phyloP scores from a whole-genome alignment of 2,329 filamentous ascomycete species.

The Emmonsiellopsis sp. region DNA sequence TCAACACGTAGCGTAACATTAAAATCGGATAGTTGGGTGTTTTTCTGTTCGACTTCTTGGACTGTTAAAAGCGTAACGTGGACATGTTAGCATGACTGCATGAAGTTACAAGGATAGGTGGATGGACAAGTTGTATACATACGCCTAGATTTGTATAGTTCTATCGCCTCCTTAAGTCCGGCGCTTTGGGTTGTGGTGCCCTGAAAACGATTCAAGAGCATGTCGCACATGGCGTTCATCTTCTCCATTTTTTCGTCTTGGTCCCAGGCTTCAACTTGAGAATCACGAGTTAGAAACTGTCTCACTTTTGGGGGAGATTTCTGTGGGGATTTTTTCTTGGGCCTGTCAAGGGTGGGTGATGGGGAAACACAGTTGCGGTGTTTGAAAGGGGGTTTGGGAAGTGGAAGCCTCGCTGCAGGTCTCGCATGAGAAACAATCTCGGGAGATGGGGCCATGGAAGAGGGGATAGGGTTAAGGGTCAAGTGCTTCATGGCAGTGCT shows the following conservation, averaged over 20 bases:
- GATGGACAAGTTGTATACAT: slow-evolving; percentile 22
- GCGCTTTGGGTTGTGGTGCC: slow-evolving; percentile 59
- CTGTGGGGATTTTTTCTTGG: slow-evolving; percentile 20
- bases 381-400: slow-evolving; percentile 21
- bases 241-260: slow-evolving; percentile 66
- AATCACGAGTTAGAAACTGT: slow-evolving; percentile 60
- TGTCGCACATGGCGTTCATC: slow-evolving; percentile 65
- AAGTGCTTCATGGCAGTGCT: slow-evolving; percentile 29
- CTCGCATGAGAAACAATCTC: slow-evolving; percentile 21
- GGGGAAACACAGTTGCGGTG: slow-evolving; percentile 12
- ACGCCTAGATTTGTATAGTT: slow-evolving; percentile 68
- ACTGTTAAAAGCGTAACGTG: slow-evolving; percentile 29
- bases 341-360: slow-evolving; percentile 26
- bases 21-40: slow-evolving; percentile 40
- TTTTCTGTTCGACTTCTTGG: slow-evolving; percentile 47
- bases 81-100: background rate
- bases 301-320: slow-evolving; percentile 32
- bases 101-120: slow-evolving; percentile 8
- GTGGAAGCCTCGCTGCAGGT: slow-evolving; percentile 13
- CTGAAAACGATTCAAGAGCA: slow-evolving; percentile 64
- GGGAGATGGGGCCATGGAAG: slow-evolving; percentile 14
- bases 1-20: slow-evolving; percentile 57
- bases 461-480: slow-evolving; percentile 7
- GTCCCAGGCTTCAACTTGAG: slow-evolving; percentile 73
- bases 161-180: slow-evolving; percentile 63